phyloP scores from a whole-genome alignment of 176 grass and related monocot species.

The Oryza longistaminata region DNA sequence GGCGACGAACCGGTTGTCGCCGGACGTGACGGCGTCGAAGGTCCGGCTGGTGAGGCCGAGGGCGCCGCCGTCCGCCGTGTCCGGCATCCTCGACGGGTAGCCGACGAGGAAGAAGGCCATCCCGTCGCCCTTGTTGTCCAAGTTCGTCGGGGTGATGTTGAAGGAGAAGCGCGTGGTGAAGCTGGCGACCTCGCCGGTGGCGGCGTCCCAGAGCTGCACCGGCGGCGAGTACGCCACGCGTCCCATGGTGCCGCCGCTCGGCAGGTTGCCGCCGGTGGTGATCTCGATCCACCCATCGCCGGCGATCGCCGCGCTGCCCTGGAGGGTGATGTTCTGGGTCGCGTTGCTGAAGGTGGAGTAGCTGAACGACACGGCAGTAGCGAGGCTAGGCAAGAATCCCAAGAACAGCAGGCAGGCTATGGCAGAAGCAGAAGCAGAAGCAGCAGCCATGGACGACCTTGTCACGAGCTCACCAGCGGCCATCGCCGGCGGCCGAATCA shows the following conservation, averaged over 20 bases:
- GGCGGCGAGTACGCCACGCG: conserved; percentile 13
- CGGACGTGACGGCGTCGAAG: not conserved
- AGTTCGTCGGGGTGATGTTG: not conserved
- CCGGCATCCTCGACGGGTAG: conserved; percentile 5
- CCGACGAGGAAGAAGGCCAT: conserved; percentile 38
- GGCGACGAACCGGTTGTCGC: conserved; percentile 20
- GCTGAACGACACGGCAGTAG: no score
- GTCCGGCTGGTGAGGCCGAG: not conserved
- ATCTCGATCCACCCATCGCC: no score
- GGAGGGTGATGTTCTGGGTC: no score
- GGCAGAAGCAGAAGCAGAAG: no score
- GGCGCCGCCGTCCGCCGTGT: not conserved
- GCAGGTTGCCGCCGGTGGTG: no score
- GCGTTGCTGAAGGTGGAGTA: no score
- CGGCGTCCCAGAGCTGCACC: conserved; percentile 16
- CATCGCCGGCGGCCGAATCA: no score
- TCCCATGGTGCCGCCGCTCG: not conserved
- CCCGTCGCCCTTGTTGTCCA: conserved; percentile 6
- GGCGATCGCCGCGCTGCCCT: no score
- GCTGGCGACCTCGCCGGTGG: conserved; percentile 29
- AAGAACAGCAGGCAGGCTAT: no score
- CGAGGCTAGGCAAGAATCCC: no score
- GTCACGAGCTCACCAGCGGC: no score
- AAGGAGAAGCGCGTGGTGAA: conserved; percentile 35
- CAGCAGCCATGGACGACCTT: no score